These are phyloP conservation scores for Prunus campanulata DNA, from an alignment of 306 rosid genomes.

Conservation along the genomic window DNA sequence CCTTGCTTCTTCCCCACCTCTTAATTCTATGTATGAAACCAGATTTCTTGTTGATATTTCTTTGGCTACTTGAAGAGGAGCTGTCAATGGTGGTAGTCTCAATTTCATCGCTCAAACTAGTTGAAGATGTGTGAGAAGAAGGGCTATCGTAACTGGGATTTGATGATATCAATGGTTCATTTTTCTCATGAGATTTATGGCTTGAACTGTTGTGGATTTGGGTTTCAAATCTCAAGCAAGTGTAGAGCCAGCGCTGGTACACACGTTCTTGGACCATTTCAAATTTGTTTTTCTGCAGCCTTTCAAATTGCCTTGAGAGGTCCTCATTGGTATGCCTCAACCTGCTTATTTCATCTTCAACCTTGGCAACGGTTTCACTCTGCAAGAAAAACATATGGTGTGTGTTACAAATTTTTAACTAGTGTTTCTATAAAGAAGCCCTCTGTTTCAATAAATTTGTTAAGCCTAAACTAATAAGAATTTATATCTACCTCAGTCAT, in stretches of 20 bases:
- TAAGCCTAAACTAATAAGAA: background rate
- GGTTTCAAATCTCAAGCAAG: constrained; percentile 40
- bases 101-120: constrained; percentile 30
- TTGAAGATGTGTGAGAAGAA: constrained; percentile 29
- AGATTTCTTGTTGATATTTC: constrained; percentile 14
- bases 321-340: constrained; percentile 32
- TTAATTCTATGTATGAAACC: constrained; percentile 18
- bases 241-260: constrained; percentile 44
- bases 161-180: no score
- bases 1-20: constrained; percentile 27
- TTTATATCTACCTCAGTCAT: constrained; percentile 21
- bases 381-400: constrained; percentile 7
- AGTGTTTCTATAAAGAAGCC: no score
- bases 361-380: constrained; percentile 17
- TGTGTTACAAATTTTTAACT: no score
- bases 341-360: constrained; percentile 27
- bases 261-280: constrained; percentile 47
- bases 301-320: constrained; percentile 33
- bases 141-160: constrained; percentile 17
- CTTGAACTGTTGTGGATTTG: constrained; percentile 12
- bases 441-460: no score
- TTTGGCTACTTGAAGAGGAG: constrained; percentile 45
- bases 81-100: constrained; percentile 31
- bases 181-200: no score
- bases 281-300: constrained; percentile 34